Evolutionary conservation across 768 basidiomycete genomes (phyloP).

Genomic region (Termitomyces heimii): DNA sequence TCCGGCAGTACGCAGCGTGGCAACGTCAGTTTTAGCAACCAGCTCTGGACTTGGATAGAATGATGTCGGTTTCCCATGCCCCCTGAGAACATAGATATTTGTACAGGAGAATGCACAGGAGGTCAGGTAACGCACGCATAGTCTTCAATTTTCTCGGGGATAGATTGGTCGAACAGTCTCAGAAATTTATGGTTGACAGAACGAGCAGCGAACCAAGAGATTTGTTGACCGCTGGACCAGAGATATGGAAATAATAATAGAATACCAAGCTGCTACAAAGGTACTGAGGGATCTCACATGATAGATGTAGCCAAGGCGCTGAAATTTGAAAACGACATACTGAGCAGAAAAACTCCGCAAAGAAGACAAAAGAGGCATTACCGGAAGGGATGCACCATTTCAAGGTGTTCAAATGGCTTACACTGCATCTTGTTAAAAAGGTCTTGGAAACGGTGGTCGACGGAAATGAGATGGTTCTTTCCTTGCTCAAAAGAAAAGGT

Average conservation of each 20-base stretch:
- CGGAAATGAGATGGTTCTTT: conserved; percentile 58
- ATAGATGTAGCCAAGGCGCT: conserved; percentile 72
- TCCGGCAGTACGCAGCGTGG: conserved; percentile 65
- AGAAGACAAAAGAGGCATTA: conserved; percentile 22
- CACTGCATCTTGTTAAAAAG: conserved; percentile 64
- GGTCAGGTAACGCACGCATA: conserved; percentile 27
- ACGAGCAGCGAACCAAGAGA: conserved; percentile 83
- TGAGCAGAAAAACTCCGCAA: neutral
- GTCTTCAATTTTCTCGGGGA: conserved; percentile 63
- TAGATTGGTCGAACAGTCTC: conserved; percentile 63
- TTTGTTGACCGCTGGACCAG: conserved; percentile 59
- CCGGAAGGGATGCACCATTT: conserved; percentile 81
- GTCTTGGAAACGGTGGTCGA: conserved; percentile 65
- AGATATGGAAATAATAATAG: neutral
- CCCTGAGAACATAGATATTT: conserved; percentile 11
- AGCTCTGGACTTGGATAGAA: conserved; percentile 70
- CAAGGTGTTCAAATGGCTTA: conserved; percentile 71
- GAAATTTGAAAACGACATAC: neutral
- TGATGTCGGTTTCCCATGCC: conserved; percentile 17
- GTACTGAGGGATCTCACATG: conserved; percentile 36
- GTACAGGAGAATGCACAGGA: conserved; percentile 1
- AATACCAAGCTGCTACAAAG: neutral
- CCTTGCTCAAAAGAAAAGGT: conserved; percentile 77
- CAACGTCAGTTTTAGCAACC: conserved; percentile 55
- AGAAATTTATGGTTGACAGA: conserved; percentile 78